phyloP scores from a whole-genome alignment of 768 basidiomycete species.

The Dacryopinax primogenitus region DNA sequence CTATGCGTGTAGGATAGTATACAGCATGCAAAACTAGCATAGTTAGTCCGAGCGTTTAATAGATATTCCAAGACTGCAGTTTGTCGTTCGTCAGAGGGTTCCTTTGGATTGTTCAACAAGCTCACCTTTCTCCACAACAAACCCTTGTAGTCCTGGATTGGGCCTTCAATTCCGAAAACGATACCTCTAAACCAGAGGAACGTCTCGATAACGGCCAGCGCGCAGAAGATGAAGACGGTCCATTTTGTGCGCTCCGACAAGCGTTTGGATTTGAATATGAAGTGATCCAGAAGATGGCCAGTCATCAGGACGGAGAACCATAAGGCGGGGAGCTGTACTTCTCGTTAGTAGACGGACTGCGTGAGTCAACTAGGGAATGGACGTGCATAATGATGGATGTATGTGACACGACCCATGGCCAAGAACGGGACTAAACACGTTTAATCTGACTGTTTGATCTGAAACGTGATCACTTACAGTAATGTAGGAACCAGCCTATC shows the following conservation, averaged over 20 bases:
- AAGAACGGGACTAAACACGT: constrained; percentile 69
- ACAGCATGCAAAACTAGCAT: not conserved
- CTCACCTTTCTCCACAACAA: constrained; percentile 59
- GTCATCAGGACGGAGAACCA: constrained; percentile 92
- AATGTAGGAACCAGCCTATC: constrained; percentile 87
- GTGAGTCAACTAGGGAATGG: not conserved
- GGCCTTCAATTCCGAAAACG: constrained; percentile 86
- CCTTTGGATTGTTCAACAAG: constrained; percentile 5
- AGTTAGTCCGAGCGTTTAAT: not conserved
- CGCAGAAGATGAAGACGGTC: constrained; percentile 54
- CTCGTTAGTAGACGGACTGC: constrained; percentile 2
- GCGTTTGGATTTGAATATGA: constrained; percentile 66
- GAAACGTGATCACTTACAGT: constrained; percentile 38
- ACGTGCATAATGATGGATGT: constrained; percentile 89
- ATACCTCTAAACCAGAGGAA: constrained; percentile 95
- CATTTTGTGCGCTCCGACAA: constrained; percentile 51
- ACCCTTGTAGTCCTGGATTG: constrained; percentile 66
- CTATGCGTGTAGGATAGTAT: constrained; percentile 7
- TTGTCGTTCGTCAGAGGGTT: not conserved
- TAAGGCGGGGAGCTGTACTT: constrained; percentile 70
- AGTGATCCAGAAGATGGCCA: constrained; percentile 83
- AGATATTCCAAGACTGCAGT: not conserved
- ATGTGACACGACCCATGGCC: constrained; percentile 95
- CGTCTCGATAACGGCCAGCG: constrained; percentile 47
- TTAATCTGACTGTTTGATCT: not conserved